Evolutionary conservation across 1,139 yeast genomes (phyloP), one percentile per base, ranked within the genome.

Genomic region (Yamadazyma membranifaciens): DNA sequence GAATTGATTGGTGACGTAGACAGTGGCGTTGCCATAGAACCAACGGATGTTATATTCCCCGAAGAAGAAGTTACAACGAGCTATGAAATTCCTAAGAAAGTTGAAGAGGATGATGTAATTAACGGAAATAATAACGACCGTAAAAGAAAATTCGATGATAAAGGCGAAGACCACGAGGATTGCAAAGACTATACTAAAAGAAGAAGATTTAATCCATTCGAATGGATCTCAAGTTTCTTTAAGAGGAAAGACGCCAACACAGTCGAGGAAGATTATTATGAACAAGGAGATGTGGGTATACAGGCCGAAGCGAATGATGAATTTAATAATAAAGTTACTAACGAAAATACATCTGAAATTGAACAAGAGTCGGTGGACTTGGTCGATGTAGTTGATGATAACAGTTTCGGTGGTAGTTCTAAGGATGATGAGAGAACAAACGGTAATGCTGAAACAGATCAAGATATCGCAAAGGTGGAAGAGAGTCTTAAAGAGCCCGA

Each of bases 31-130:
- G 37, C 33, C 2, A 35, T 44, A 24, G 13, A 28, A 10, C 48
- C 48, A 15, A 37, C 40, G 13, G 46, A 37, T 20, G 28, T 40
- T 4, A 14, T 12, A 9, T 11, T 41, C 9, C 48, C 44, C 9
- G 41, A 38, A 11, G 36, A 15, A 4, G 14, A 12, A 11, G 33
- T 44, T 9, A 33, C 25, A 6, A 26, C 43, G 6, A 42, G 35
- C 20, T 40, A 39, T 37, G 49, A 49, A 7, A 40, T 45, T 1
- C 43, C 47, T 3, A 48, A 48, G 26, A 45, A 45, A n/a, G 28
- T 46, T 16, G 33, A 36, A 7, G 33, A 45, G 22, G 46, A 42
- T 2, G 44, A 44, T 13, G 33, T 31, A 7, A 31, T 42, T 6
- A 37, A 27, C 13, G 45, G 39, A 15, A 39, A 42, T 29, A 20